Base-by-base conservation (phyloP, 1,139 yeast genomes). In the Hansenula anomala region DNA sequence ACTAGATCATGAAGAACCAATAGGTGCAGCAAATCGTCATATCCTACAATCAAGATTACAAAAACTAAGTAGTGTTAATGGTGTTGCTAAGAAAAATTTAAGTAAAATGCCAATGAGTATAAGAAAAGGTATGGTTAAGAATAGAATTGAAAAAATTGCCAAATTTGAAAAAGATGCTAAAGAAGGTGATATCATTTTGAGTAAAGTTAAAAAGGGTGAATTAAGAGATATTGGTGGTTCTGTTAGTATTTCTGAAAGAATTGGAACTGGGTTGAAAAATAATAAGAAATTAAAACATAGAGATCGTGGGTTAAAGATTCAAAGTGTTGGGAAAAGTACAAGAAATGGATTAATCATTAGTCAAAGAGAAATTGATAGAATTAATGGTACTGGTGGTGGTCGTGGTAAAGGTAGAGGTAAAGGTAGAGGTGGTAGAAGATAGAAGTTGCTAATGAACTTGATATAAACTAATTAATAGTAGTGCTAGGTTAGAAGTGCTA, bases 31-130 rank as follows among this genome's bases (percentile, higher is more conserved):
- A 2, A 69, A 97, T 40, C 73, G 78, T 40, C 75, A 90, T 49
- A 80, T 94, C 0, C 62, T 90, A 45, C 81, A 82, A 40, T 72
- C 80, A 31, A 71, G 97, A 40, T 66, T 90, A 40, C 66, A 79
- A 25, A 64, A 68, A 20, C 55, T 81, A 9, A 71, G 90, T 0
- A 69, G 75, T 1, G 48, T 56, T 0, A 80, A 80, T 54, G 74
- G 80, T 0, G 54, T 63, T 16, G 58, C 63, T 42, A 58, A 44
- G 30, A 48, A 63, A 40, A 76, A 66, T 40, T 63, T 82, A 26
- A 95, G 86, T 51, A 84, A 78, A 37, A 84, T 87, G 77, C 96
- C 98, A 13, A 89, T 92, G 90, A 60, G 74, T 18, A 79, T 88
- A 70, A 73, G 97, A 42, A 85, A 84, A 55, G 96, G 96, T 2